These are phyloP conservation scores for Neophaeococcomyces mojaviensis DNA, from an alignment of 2,329 filamentous ascomycete species.

Conservation along the genomic window DNA sequence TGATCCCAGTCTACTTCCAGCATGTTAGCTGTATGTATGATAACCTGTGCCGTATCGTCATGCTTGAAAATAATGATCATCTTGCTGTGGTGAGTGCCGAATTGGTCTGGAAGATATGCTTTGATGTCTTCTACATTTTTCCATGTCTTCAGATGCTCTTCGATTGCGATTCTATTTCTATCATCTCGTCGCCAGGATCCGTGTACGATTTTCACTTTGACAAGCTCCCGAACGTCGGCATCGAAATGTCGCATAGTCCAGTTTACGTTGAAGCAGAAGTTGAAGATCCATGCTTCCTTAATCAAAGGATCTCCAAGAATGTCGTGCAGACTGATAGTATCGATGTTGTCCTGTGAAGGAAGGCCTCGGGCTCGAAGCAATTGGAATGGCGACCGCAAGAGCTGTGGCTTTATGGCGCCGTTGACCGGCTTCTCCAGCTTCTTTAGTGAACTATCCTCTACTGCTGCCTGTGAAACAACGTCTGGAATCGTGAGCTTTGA, in stretches of 20 bases:
- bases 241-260: conserved; percentile 56
- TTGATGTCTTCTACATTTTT: conserved; percentile 62
- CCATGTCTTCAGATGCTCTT: conserved; percentile 53
- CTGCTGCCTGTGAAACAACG: too few relatives aligned
- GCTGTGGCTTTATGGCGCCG: not conserved
- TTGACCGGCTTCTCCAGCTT: too few relatives aligned
- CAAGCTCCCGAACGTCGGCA: conserved; percentile 44
- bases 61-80: conserved; percentile 78
- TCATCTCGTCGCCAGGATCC: conserved; percentile 64
- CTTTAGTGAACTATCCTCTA: too few relatives aligned
- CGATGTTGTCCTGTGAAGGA: conserved; percentile 52
- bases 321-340: conserved; percentile 58
- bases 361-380: conserved; percentile 64
- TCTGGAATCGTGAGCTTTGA: too few relatives aligned
- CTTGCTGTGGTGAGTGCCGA: conserved; percentile 79
- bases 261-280: conserved; percentile 50
- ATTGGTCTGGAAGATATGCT: conserved; percentile 74
- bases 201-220: conserved; percentile 54
- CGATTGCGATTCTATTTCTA: conserved; percentile 47
- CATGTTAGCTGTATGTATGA: conserved; percentile 90
- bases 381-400: conserved; percentile 59
- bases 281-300: conserved; percentile 52
- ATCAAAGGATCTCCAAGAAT: conserved; percentile 69
- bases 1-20: conserved; percentile 81
- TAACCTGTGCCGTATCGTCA: conserved; percentile 66